Percentiles rank a stretch among this genome's conserved stretches.
Conservation (phyloP, 148 eudicot genomes). For the Talinum fruticosum region DNA sequence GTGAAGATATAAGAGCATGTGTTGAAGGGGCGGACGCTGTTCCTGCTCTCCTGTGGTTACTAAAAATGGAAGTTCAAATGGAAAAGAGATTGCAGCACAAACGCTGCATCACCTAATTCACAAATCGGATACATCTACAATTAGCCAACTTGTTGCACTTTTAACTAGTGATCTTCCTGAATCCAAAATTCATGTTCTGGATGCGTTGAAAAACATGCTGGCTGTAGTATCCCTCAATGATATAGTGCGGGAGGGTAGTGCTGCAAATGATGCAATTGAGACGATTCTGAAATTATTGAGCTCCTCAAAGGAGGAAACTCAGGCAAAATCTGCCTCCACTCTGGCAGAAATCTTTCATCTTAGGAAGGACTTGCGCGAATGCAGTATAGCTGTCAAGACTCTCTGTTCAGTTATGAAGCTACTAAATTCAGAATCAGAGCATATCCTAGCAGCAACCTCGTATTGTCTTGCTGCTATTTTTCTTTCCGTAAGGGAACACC, state of each 20-base stretch:
- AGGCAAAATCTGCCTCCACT: constrained; percentile 84
- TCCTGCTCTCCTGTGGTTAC: constrained; percentile 93
- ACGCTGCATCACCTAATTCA: constrained; percentile 93
- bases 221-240: constrained; percentile 73
- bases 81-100: constrained; percentile 94
- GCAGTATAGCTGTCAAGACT: constrained; percentile 66
- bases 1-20: constrained; percentile 98
- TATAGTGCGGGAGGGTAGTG: constrained; percentile 89
- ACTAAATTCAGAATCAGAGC: constrained; percentile 63
- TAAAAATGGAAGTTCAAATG: constrained; percentile 92
- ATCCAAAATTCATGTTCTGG: constrained; percentile 85
- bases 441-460: constrained; percentile 56
- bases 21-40: constrained; percentile 99
- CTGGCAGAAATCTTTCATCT: constrained; percentile 81
- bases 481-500: constrained; percentile 79
- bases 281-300: constrained; percentile 73
- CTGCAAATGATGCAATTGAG: constrained; percentile 95
- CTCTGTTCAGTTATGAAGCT: constrained; percentile 62
- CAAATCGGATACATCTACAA: constrained; percentile 92
- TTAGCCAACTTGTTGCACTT: constrained; percentile 92
- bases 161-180: constrained; percentile 94
- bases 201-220: constrained; percentile 90
- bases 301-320: constrained; percentile 86
- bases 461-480: constrained; percentile 89
- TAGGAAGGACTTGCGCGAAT: constrained; percentile 89